Evolutionary conservation across 108 stramenopile genomes (phyloP), one percentile per base, ranked within the genome.

Genomic region (Parietichytrium sp.): DNA sequence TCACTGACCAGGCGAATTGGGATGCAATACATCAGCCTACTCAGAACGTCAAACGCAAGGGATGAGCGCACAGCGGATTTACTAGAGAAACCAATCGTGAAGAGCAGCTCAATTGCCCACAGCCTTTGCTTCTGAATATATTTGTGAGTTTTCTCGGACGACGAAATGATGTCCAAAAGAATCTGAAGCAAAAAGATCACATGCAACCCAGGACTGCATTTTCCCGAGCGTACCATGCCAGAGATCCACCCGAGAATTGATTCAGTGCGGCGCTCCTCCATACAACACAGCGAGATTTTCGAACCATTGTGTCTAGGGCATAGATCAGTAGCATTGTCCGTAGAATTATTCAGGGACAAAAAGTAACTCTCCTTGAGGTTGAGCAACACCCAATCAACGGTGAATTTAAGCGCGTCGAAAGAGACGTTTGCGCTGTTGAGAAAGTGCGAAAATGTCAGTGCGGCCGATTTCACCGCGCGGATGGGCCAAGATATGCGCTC

Each of bases 181-280:
- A 72, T 33, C 61, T 72, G 61, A 10, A 72, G 61, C 10, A 72
- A 33, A 45, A 72, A 72, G 3, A 45, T 72, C 38, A 72, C 45
- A 25, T 72, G 45, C 13, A 72, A 25, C 16, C 29, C 45, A 10
- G 10, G 61, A n/a, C 38, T 45, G n/a, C 38, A 8, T 6, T 45
- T 25, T n/a, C 20, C n/a, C 33, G 61, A 45, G 38, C 38, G 6
- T 6, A 33, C 38, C 2, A 72, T 16, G 8, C 45, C 12, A 16
- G 20, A n/a, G 2, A 72, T 72, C 61, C 61, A 72, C n/a, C 61
- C 33, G n/a, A 42, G 36, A 7, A 72, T 27, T n/a, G 61, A 33
- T 25, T 72, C 61, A 25, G 36, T 42, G 42, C 61, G 61, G 1
- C 61, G 29, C 20, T 72, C 61, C 20, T 72, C 61, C 8, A 18